Evolutionary conservation across 2,329 filamentous ascomycete species (phyloP).

Genomic region (Zasmidium citrigriseum): DNA sequence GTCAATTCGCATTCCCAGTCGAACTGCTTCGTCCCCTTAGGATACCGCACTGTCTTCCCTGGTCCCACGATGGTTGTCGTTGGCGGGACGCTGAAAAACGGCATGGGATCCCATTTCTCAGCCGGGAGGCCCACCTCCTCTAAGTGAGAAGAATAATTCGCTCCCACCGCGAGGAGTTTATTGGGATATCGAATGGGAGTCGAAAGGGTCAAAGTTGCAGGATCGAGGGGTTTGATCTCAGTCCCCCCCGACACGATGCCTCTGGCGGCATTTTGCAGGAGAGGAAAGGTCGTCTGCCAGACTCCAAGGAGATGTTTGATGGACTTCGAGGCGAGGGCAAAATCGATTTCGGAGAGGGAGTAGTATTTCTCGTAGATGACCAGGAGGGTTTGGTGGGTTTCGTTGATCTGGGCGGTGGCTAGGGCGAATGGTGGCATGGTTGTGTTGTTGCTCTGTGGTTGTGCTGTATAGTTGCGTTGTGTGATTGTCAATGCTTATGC

Average conservation of each 20-base stretch:
- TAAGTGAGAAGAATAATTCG: conserved; percentile 1
- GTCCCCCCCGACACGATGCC: too few species aligned
- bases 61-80: conserved; percentile 4
- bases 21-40: neutral
- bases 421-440: neutral
- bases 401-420: neutral
- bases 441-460: too few species aligned
- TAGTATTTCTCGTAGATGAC: conserved; percentile 65
- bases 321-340: neutral
- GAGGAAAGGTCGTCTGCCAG: neutral
- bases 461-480: too few species aligned
- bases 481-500: too few species aligned
- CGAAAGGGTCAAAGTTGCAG: neutral
- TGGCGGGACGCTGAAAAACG: conserved; percentile 3
- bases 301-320: neutral
- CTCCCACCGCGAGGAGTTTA: conserved; percentile 4
- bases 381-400: conserved; percentile 73
- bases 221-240: neutral
- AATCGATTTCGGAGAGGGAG: neutral
- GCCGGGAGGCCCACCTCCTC: conserved; percentile 2
- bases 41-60: neutral
- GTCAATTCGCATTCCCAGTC: conserved; percentile 7
- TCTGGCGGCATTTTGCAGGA: neutral
- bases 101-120: conserved; percentile 4
- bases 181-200: conserved; percentile 1